Percentiles rank a stretch among this genome's conserved stretches.
Conservation (phyloP, 352 stramenopile genomes). For the Phytophthora pseudosyringae region DNA sequence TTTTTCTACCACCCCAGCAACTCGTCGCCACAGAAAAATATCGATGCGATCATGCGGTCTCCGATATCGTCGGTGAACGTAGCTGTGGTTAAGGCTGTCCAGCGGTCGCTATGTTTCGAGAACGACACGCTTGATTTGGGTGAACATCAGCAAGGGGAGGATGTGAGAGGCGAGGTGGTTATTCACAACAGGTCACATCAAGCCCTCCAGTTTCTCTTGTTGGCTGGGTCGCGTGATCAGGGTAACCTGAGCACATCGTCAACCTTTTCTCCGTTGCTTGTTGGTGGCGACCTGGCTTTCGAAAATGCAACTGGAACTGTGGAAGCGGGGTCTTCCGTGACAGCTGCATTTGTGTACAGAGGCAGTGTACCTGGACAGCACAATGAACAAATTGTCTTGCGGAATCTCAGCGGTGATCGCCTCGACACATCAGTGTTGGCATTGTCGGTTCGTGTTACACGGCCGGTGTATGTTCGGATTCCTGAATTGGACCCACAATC, state of each 20-base stretch:
- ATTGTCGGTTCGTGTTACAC: slow-evolving; percentile 68
- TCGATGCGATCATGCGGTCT: slow-evolving; percentile 13
- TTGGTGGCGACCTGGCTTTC: slow-evolving; percentile 72
- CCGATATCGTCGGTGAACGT: slow-evolving; percentile 55
- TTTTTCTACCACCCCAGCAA: slow-evolving; percentile 46
- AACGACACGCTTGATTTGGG: slow-evolving; percentile 75
- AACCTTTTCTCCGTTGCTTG: slow-evolving; percentile 25
- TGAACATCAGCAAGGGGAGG: slow-evolving; percentile 73
- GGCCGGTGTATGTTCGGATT: slow-evolving; percentile 86
- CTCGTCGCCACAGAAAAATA: slow-evolving; percentile 19
- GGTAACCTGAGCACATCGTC: slow-evolving; percentile 22
- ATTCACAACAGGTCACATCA: slow-evolving; percentile 76
- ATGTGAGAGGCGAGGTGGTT: slow-evolving; percentile 66
- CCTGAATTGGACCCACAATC: slow-evolving; percentile 80
- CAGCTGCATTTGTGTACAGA: slow-evolving; percentile 76
- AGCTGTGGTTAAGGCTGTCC: slow-evolving; percentile 69
- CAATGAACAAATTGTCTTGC: slow-evolving; percentile 78
- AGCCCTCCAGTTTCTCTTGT: slow-evolving; percentile 73
- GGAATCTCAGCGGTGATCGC: slow-evolving; percentile 83
- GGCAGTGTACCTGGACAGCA: slow-evolving; percentile 72
- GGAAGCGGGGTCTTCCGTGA: slow-evolving; percentile 50
- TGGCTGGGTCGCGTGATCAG: slow-evolving; percentile 59
- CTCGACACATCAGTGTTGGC: slow-evolving; percentile 76
- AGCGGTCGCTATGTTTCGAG: slow-evolving; percentile 74
- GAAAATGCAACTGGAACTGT: slow-evolving; percentile 78